Percentiles rank a stretch among this genome's conserved stretches.
Conservation (phyloP, 1,284 basidiomycete genomes). For the Ustilago loliicola region DNA sequence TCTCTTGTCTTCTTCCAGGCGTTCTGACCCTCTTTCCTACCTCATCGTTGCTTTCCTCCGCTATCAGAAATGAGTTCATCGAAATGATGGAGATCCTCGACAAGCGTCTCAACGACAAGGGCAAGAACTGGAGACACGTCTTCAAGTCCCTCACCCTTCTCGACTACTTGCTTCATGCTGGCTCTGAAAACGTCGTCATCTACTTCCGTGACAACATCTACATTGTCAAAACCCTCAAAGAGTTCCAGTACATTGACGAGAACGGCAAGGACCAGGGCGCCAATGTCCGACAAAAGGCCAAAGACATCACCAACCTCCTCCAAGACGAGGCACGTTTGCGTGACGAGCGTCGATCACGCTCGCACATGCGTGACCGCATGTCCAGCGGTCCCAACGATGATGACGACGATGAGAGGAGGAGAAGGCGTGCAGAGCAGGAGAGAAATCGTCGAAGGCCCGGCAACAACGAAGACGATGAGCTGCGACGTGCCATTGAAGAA, state of each 20-base stretch:
- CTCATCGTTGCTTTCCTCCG: not conserved
- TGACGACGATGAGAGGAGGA: constrained; percentile 76
- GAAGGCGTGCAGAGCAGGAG: constrained; percentile 47
- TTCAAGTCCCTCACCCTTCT: constrained; percentile 98
- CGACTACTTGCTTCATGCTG: constrained; percentile 95
- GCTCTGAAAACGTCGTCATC: constrained; percentile 97
- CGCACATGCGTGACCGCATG: constrained; percentile 96
- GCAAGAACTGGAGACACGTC: constrained; percentile 99
- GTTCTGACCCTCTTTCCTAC: not conserved
- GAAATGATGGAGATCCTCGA: constrained; percentile 99
- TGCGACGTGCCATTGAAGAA: constrained; percentile 73
- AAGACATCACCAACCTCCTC: constrained; percentile 97
- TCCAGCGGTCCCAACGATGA: constrained; percentile 73
- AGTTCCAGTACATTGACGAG: constrained; percentile 98
- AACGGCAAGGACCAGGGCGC: constrained; percentile 96
- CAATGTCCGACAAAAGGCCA: constrained; percentile 97
- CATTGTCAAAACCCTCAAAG: constrained; percentile 98
- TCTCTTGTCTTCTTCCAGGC: not conserved
- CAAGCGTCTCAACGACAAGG: constrained; percentile 98
- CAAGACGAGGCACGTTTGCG: constrained; percentile 87
- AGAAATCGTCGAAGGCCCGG: constrained; percentile 39
- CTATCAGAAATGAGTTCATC: constrained; percentile 93
- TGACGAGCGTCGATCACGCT: constrained; percentile 85
- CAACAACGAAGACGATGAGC: constrained; percentile 74
- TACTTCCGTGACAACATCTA: constrained; percentile 98